phyloP scores from a whole-genome alignment of 768 basidiomycete genomes.

The Chalciporus chontae region DNA sequence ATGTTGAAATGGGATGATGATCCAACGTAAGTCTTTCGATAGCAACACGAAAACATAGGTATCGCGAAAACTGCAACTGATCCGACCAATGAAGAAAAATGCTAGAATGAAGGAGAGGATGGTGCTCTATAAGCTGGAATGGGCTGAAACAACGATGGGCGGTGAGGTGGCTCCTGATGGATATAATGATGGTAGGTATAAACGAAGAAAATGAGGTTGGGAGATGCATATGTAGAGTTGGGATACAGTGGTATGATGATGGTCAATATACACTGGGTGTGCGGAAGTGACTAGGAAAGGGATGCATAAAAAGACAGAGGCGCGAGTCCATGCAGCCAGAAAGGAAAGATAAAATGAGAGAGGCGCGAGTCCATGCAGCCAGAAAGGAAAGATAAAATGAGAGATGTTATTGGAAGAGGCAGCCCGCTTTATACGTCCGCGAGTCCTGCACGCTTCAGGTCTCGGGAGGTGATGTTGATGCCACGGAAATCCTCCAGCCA shows the following conservation, averaged over 20 bases:
- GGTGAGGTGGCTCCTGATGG: slow-evolving; percentile 1
- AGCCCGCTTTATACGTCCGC: slow-evolving; percentile 7
- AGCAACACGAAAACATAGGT: not conserved
- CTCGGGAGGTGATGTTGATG: slow-evolving; percentile 50
- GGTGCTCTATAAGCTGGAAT: slow-evolving; percentile 1
- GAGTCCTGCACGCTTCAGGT: slow-evolving; percentile 36
- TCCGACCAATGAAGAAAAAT: slow-evolving; percentile 3
- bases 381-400: not conserved
- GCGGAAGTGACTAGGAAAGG: slow-evolving; percentile 9
- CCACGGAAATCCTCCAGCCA: slow-evolving; percentile 66
- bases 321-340: slow-evolving; percentile 4
- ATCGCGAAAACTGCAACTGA: not conserved
- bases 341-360: not conserved
- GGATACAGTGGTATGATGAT: slow-evolving; percentile 29
- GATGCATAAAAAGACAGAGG: slow-evolving; percentile 18
- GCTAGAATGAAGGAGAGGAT: slow-evolving; percentile 16
- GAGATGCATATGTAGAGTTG: slow-evolving; percentile 27
- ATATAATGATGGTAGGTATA: slow-evolving; percentile 1
- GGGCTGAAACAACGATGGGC: slow-evolving; percentile 2
- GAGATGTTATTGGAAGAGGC: not conserved
- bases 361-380: slow-evolving; percentile 6
- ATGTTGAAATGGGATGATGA: slow-evolving; percentile 6
- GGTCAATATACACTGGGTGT: slow-evolving; percentile 30
- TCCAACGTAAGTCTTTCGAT: not conserved
- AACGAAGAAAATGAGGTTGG: slow-evolving; percentile 4